Conservation (phyloP, 441 rosid genomes). For the Pelargonium cotyledonis region DNA sequence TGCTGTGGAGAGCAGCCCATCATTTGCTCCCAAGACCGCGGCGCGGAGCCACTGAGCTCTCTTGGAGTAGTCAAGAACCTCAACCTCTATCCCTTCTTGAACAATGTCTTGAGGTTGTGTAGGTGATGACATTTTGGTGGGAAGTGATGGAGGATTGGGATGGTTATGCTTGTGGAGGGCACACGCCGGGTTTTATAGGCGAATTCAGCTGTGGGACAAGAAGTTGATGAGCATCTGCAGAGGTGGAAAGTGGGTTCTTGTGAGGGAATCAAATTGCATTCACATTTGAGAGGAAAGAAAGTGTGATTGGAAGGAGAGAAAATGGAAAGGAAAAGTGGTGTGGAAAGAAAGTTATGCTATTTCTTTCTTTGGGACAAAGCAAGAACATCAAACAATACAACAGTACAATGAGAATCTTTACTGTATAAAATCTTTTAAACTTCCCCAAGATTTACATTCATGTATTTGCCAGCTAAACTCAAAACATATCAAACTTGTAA, state of each 20-base stretch:
- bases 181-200: neutral
- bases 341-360: neutral
- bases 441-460: neutral
- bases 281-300: neutral
- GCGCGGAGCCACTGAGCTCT: constrained; percentile 55
- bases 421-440: too few species aligned
- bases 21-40: constrained; percentile 50
- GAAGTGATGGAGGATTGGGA: too few species aligned
- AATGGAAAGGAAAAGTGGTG: neutral
- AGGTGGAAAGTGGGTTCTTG: neutral
- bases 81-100: too few species aligned
- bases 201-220: neutral
- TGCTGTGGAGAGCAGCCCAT: constrained; percentile 45
- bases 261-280: neutral
- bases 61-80: too few species aligned
- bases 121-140: too few species aligned
- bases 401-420: too few species aligned
- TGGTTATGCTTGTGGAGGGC: neutral
- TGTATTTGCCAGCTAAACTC: neutral
- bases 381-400: too few species aligned
- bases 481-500: neutral
- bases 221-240: neutral
- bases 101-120: too few species aligned
- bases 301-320: too few species aligned
- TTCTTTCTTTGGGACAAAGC: neutral